Percentiles rank a stretch among this genome's conserved stretches.
These are phyloP conservation scores for Neoarthrinium moseri DNA, from an alignment of 2,329 filamentous ascomycete species.

Conservation along the genomic window DNA sequence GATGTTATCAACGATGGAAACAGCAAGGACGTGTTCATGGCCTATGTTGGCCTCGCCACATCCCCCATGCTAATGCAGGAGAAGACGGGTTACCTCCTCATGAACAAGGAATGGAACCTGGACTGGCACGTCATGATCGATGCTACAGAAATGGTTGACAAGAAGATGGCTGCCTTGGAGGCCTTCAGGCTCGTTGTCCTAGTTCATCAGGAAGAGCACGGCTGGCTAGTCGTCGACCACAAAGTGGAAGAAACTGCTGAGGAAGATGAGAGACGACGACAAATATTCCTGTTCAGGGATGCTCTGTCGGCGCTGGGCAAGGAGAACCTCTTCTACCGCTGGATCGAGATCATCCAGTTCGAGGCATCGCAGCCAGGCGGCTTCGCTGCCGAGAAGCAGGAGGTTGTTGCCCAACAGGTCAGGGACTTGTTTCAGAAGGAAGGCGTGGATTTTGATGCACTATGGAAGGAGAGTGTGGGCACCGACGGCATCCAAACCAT, in stretches of 20 bases:
- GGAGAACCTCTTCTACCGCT: constrained; percentile 85
- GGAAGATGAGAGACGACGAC: constrained; percentile 65
- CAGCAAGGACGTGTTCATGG: constrained; percentile 57
- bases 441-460: constrained; percentile 77
- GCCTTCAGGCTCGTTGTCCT: constrained; percentile 71
- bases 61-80: constrained; percentile 62
- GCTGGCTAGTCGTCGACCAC: constrained; percentile 69
- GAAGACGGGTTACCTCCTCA: constrained; percentile 86
- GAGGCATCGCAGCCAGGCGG: constrained; percentile 78
- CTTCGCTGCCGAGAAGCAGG: constrained; percentile 73
- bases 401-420: constrained; percentile 70
- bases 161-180: constrained; percentile 57
- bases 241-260: constrained; percentile 43
- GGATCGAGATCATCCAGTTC: constrained; percentile 90
- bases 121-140: constrained; percentile 80
- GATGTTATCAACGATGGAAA: constrained; percentile 47
- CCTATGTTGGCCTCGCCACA: constrained; percentile 66
- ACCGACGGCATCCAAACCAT: constrained; percentile 14
- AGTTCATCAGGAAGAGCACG: constrained; percentile 64
- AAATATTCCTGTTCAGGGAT: constrained; percentile 80
- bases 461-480: constrained; percentile 68
- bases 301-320: constrained; percentile 74
- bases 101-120: constrained; percentile 83
- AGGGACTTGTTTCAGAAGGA: constrained; percentile 72
- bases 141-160: constrained; percentile 69